Conservation (phyloP, 345 rosid genomes). For the Rhodamnia rubescens region DNA sequence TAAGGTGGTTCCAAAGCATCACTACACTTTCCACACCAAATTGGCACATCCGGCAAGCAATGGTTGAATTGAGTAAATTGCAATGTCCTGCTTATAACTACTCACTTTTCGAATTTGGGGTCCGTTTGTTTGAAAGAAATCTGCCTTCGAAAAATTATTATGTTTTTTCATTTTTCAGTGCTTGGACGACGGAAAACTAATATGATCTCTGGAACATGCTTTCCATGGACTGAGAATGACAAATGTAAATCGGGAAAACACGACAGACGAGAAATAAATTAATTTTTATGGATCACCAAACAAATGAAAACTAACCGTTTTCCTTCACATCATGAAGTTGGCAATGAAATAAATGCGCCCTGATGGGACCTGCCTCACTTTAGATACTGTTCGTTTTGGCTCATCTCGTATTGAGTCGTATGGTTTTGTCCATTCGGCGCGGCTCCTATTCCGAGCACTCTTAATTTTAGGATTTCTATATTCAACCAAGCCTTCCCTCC, state of each 20-base stretch:
- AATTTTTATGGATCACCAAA: rapidly evolving
- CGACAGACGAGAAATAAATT: neutral
- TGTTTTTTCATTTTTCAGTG: rapidly evolving
- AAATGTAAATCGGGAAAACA: neutral
- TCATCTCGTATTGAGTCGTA: rapidly evolving
- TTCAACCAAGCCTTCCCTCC: neutral
- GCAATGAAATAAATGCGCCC: neutral
- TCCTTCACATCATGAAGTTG: neutral
- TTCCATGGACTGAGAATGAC: rapidly evolving
- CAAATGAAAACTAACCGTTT: rapidly evolving
- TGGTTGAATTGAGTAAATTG: neutral
- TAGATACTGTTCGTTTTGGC: neutral
- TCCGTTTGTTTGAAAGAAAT: neutral
- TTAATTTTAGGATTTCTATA: neutral
- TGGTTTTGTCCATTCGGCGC: neutral
- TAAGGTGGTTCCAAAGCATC: neutral
- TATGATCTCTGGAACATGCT: rapidly evolving
- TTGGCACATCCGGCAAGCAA: neutral
- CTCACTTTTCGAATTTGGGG: neutral
- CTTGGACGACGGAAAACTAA: rapidly evolving
- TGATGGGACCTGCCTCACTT: neutral
- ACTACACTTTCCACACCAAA: neutral
- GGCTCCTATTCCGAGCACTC: neutral
- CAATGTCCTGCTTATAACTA: neutral
- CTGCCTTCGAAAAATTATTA: neutral